These are phyloP conservation scores for Striga hermonthica DNA, from an alignment of 305 asterid genomes.

Conservation along the genomic window DNA sequence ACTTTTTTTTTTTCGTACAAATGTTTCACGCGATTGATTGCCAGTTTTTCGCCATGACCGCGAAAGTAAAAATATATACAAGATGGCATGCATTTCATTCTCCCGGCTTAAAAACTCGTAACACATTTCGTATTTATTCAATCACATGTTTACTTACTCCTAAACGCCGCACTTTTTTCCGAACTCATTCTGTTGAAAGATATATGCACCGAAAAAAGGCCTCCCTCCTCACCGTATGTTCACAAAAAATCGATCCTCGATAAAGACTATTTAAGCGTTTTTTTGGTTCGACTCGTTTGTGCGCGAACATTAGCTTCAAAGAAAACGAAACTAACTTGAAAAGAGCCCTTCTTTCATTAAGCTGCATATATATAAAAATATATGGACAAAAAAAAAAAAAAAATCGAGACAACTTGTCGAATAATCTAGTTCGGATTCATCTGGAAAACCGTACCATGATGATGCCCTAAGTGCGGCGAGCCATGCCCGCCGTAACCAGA, in stretches of 20 bases:
- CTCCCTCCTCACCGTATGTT: background rate
- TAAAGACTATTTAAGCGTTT: no score
- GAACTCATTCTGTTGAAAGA: background rate
- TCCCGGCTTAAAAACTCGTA: conserved; percentile 1
- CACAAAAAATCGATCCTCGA: background rate
- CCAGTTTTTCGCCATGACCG: conserved; percentile 25
- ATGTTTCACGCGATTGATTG: conserved; percentile 23
- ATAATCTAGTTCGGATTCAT: conserved; percentile 36
- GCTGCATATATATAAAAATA: no score
- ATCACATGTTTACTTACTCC: background rate
- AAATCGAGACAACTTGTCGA: no score
- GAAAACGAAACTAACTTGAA: no score
- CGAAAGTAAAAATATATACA: conserved; percentile 2
- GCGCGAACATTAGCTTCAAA: no score
- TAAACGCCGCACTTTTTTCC: conserved; percentile 7
- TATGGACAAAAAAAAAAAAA: no score
- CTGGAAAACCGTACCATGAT: conserved; percentile 42
- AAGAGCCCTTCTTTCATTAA: no score
- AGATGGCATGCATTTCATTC: conserved; percentile 12
- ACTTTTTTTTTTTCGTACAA: conserved; percentile 19
- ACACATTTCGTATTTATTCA: background rate
- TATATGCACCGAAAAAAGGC: conserved; percentile 4
- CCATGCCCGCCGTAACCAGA: conserved; percentile 39
- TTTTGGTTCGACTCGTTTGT: no score
- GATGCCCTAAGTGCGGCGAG: conserved; percentile 43